A percentile compares a stretch with the other conserved stretches of the same genome.
Conservation (phyloP, 2,329 filamentous ascomycete species). For the Colletotrichum somersetense region DNA sequence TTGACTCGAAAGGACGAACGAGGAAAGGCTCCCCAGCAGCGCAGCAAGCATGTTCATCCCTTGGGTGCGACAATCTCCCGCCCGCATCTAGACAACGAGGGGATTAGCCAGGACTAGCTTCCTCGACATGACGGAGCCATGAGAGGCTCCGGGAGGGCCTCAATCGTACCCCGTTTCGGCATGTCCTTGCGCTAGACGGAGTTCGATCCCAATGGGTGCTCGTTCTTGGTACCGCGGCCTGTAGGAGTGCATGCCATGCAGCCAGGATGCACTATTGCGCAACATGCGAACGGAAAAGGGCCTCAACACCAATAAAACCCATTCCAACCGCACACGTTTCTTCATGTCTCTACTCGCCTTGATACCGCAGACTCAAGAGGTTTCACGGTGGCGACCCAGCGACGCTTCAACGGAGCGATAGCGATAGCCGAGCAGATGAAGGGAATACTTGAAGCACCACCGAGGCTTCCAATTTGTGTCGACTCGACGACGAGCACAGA, state of each 20-base stretch:
- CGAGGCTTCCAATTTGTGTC: neutral
- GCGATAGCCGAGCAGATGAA: slow-evolving; percentile 1
- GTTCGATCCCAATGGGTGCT: neutral
- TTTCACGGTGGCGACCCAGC: neutral
- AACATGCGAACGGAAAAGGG: slow-evolving; percentile 6
- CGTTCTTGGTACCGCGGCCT: slow-evolving; percentile 9
- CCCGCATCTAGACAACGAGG: neutral
- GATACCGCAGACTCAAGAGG: slow-evolving; percentile 1
- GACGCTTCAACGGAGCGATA: neutral
- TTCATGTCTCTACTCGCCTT: slow-evolving; percentile 8
- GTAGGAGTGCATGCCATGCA: slow-evolving; percentile 23
- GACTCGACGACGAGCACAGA: neutral
- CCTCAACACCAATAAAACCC: slow-evolving; percentile 1
- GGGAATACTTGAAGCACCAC: neutral
- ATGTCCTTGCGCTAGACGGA: slow-evolving; percentile 38
- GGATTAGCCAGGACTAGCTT: slow-evolving; percentile 12
- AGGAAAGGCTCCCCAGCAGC: neutral
- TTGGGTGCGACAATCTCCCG: slow-evolving; percentile 1
- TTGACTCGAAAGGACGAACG: neutral
- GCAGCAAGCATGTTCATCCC: slow-evolving; percentile 16
- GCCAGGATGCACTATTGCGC: slow-evolving; percentile 16
- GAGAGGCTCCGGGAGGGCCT: slow-evolving; percentile 39
- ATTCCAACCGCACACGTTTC: slow-evolving; percentile 21
- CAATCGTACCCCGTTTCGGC: slow-evolving; percentile 27
- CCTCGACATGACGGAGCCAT: slow-evolving; percentile 23